Evolutionary conservation across 768 basidiomycete species (phyloP), one percentile per base, ranked within the genome.

Genomic region (Termitomyces sp.): DNA sequence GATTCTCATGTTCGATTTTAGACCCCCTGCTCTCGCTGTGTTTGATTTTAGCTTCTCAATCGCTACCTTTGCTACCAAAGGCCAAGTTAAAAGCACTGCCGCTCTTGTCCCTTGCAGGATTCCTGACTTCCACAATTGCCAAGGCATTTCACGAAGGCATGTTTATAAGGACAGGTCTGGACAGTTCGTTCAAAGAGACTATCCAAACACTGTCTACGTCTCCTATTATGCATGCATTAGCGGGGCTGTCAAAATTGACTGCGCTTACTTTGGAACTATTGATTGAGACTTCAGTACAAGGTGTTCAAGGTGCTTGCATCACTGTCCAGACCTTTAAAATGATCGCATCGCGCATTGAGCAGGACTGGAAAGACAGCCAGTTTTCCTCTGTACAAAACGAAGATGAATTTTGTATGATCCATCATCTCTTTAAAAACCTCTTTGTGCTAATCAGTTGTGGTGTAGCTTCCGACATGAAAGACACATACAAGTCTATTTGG

Each of bases 81-180:
- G 67, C 75, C 42, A 85, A 83, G 63, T 69, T 90, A 43, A 79
- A 77, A 58, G 85, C 82, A 0, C 71, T 90, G 0, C 87, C 88
- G 6, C 69, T 91, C 5, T 67, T 79, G 3, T 73, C 79, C 22
- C 67, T 76, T 22, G 52, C 61, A 20, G 61, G 66, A 27, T 59
- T 73, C 50, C 59, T 74, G 10, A 75, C 77, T 29, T 75, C 79
- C 0, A 79, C 79, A 10, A 79, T 88, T 55, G 72, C 77, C 24
- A 70, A 77, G n/a, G 69, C 85, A 0, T 88, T 88, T 64, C 72
- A 72, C 10, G 72, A 76, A 13, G 87, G 88, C 20, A 68, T 71
- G 3, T 88, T 87, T 64, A 67, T 88, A 24, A 72, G 76, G 1
- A 65, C 72, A 5, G 70, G 79, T 24, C 63, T 68, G 0, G 42